Evolutionary conservation across 495 filamentous ascomycete species (phyloP), one percentile per base, ranked within the genome.

Genomic region (Parachaetomium inaequale): DNA sequence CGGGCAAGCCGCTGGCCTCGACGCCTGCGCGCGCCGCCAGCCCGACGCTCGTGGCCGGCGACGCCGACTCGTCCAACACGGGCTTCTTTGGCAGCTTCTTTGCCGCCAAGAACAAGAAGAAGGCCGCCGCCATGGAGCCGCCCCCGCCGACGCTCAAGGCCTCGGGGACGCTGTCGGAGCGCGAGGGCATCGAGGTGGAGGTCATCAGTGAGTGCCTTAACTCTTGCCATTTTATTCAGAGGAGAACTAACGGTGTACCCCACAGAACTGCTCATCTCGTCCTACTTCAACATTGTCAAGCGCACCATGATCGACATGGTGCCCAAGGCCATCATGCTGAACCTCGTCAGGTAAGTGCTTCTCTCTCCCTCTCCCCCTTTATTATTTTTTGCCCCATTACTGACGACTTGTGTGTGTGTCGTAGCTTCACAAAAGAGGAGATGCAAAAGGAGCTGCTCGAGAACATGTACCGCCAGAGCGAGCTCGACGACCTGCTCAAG

Each of bases 301-400:
- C 84, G 93, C 61, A 99, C 95, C 53, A 94, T 99, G 93, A 96
- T 98, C 63, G 95, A 99, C 69, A 99, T 98, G 95, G 95, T 99
- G 4, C 95, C 95, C 42, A 99, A 99, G 79, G 94, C 95, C 21
- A 94, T 99, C 76, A 99, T 99, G 95, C 83, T 97, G 55, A 96
- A 86, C 59, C 85, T 99, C 43, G 95, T 99, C 28, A 86, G 90
- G 91, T 96, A 87, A 64, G 91, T 85, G 58, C 36, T 19, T 25
- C 0, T n/a, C 10, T 34, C 17, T 21, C n/a, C 6, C 14, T 47
- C 17, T 28, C n/a, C 6, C 23, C 21, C 6, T 40, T 17, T 32
- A 2, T 12, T 2, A 29, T 55, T 17, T 32, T 4, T 49, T 5
- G 55, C 19, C 17, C 11, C 4, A n/a, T 51, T 28, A 19, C 14